A percentile compares a stretch with the other conserved stretches of the same genome.
phyloP scores from a whole-genome alignment of 805 yeast species.

The Scheffersomyces amazonensis region DNA sequence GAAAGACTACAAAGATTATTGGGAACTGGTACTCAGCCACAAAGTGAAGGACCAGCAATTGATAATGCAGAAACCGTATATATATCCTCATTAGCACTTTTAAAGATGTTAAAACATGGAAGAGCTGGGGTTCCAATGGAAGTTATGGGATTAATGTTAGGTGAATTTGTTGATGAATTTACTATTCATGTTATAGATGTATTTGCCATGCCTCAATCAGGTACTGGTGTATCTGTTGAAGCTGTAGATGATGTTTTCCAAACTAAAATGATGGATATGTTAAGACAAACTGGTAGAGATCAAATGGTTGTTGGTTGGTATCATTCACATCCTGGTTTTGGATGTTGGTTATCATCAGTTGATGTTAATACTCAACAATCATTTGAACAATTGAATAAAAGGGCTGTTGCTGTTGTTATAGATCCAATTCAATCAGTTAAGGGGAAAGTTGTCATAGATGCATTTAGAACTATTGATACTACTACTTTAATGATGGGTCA shows the following conservation, averaged over 20 bases:
- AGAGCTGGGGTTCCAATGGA: conserved; percentile 83
- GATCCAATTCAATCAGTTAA: conserved; percentile 98
- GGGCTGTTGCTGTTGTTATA: conserved; percentile 97
- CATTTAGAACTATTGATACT: conserved; percentile 90
- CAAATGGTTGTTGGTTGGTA: conserved; percentile 99
- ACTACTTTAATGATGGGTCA: conserved; percentile 89
- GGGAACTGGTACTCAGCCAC: conserved; percentile 44
- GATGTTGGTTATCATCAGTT: conserved; percentile 98
- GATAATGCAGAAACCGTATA: conserved; percentile 97
- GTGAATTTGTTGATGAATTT: conserved; percentile 95
- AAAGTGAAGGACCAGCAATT: conserved; percentile 71
- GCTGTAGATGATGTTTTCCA: conserved; percentile 99
- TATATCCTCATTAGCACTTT: conserved; percentile 89
- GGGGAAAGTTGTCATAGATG: conserved; percentile 98
- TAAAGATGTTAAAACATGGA: conserved; percentile 97
- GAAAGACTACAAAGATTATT: conserved; percentile 49
- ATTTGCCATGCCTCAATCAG: conserved; percentile 98
- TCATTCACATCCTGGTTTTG: conserved; percentile 99
- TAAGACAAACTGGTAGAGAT: conserved; percentile 97
- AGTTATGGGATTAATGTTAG: conserved; percentile 97
- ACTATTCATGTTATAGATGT: conserved; percentile 97
- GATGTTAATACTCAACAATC: conserved; percentile 98
- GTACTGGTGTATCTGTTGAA: conserved; percentile 98
- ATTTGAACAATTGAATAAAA: conserved; percentile 89
- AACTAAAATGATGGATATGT: conserved; percentile 99